These are phyloP conservation scores for Candida vartiovaarae DNA, from an alignment of 805 yeast genomes.

Conservation along the genomic window DNA sequence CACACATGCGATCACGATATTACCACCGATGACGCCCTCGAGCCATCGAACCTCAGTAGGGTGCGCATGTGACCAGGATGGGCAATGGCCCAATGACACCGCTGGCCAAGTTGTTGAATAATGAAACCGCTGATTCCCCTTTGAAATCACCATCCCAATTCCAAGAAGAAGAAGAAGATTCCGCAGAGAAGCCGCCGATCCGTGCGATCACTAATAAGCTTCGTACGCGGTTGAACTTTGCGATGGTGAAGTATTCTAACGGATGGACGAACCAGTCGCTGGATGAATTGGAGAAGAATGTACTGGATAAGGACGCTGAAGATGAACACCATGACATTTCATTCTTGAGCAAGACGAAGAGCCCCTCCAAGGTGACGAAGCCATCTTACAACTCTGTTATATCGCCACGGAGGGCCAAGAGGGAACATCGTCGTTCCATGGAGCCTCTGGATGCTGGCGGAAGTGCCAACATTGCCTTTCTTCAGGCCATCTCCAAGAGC, in stretches of 20 bases:
- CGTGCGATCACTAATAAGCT: conserved; percentile 33
- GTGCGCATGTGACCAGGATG: conserved; percentile 4
- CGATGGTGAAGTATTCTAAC: conserved; percentile 31
- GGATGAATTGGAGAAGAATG: conserved; percentile 22
- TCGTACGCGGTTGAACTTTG: conserved; percentile 34
- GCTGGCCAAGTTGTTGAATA: neutral
- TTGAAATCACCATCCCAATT: conserved; percentile 21
- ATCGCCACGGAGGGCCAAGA: conserved; percentile 7
- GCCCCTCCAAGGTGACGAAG: conserved; percentile 10
- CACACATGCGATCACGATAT: conserved; percentile 4
- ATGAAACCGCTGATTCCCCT: conserved; percentile 12
- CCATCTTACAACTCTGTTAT: neutral
- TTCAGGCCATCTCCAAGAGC: conserved; percentile 30
- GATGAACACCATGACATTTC: neutral
- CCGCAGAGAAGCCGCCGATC: conserved; percentile 29
- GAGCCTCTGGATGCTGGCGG: conserved; percentile 21
- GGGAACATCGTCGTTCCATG: conserved; percentile 12
- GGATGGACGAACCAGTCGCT: conserved; percentile 25
- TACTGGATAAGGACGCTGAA: conserved; percentile 4
- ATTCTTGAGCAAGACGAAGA: neutral
- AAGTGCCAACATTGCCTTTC: conserved; percentile 34
- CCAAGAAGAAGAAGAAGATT: conserved; percentile 10
- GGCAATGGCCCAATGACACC: conserved; percentile 24
- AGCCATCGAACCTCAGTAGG: neutral
- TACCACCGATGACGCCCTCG: conserved; percentile 22